phyloP scores from a whole-genome alignment of 2,329 filamentous ascomycete species.

The Clonostachys rosea region DNA sequence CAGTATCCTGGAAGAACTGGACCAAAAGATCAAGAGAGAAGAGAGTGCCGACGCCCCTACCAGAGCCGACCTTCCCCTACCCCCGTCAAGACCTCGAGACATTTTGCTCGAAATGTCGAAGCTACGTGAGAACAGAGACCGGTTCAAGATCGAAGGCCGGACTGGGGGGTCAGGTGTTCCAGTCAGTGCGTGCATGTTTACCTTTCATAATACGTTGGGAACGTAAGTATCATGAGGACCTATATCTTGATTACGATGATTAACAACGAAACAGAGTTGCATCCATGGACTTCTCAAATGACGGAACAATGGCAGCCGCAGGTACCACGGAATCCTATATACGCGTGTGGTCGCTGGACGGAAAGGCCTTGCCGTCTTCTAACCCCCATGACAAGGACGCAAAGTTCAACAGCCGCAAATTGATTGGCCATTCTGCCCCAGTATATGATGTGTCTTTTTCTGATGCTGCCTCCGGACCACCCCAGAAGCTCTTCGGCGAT shows the following conservation, averaged over 20 bases:
- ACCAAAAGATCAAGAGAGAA: conserved; percentile 83
- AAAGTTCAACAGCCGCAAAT: conserved; percentile 60
- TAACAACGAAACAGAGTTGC: conserved; percentile 55
- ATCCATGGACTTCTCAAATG: conserved; percentile 94
- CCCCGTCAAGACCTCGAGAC: conserved; percentile 82
- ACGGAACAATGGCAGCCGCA: conserved; percentile 79
- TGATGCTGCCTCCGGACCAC: conserved; percentile 54
- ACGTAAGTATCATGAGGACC: conserved; percentile 48
- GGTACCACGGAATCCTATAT: conserved; percentile 95
- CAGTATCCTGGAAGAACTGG: conserved; percentile 80
- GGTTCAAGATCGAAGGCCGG: conserved; percentile 81
- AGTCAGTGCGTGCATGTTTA: conserved; percentile 94
- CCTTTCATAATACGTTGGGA: conserved; percentile 94
- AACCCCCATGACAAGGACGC: conserved; percentile 52
- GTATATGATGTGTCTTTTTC: conserved; percentile 91
- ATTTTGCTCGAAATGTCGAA: conserved; percentile 93
- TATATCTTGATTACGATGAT: conserved; percentile 6
- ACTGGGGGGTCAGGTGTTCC: conserved; percentile 80
- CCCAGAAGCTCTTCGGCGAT: conserved; percentile 43
- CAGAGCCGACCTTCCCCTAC: conserved; percentile 76
- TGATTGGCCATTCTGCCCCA: conserved; percentile 86
- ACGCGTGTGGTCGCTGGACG: conserved; percentile 87
- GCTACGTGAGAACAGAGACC: conserved; percentile 86
- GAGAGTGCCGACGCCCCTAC: conserved; percentile 80
- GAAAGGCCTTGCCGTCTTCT: conserved; percentile 70